Evolutionary conservation across 805 yeast genomes (phyloP).

Genomic region (Cyberlindnera bimundalis): DNA sequence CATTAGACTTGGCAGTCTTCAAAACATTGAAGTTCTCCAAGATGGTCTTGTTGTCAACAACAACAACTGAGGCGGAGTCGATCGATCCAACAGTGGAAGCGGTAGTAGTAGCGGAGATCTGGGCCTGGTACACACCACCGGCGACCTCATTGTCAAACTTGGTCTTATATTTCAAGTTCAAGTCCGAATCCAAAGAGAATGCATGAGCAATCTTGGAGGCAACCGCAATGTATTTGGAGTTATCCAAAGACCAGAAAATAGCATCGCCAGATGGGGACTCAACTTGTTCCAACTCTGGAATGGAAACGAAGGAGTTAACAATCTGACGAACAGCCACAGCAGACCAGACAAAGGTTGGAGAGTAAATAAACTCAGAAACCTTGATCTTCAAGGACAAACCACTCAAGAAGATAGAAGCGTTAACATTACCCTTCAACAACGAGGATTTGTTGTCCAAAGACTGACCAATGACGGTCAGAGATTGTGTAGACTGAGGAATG

Average conservation of each 20-base stretch:
- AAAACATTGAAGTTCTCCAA: constrained; percentile 59
- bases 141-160: constrained; percentile 67
- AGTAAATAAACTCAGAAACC: constrained; percentile 51
- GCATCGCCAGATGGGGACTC: constrained; percentile 29
- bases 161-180: constrained; percentile 54
- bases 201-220: constrained; percentile 67
- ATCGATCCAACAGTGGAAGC: constrained; percentile 31
- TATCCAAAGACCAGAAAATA: constrained; percentile 69
- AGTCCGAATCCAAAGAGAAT: constrained; percentile 56
- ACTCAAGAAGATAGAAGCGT: constrained; percentile 61
- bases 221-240: constrained; percentile 48
- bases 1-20: constrained; percentile 53
- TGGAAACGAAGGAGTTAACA: constrained; percentile 39
- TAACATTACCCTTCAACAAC: constrained; percentile 63
- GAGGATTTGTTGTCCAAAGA: constrained; percentile 35
- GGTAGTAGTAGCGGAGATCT: constrained; percentile 28
- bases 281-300: constrained; percentile 22
- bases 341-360: constrained; percentile 54
- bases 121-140: constrained; percentile 76
- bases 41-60: constrained; percentile 59
- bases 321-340: constrained; percentile 48
- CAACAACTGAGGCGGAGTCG: constrained; percentile 59
- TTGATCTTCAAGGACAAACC: constrained; percentile 30
- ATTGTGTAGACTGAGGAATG: constrained; percentile 56
- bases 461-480: constrained; percentile 69